These are phyloP conservation scores for Oryza coarctata DNA, from an alignment of 176 grass and related monocot species.

Conservation along the genomic window DNA sequence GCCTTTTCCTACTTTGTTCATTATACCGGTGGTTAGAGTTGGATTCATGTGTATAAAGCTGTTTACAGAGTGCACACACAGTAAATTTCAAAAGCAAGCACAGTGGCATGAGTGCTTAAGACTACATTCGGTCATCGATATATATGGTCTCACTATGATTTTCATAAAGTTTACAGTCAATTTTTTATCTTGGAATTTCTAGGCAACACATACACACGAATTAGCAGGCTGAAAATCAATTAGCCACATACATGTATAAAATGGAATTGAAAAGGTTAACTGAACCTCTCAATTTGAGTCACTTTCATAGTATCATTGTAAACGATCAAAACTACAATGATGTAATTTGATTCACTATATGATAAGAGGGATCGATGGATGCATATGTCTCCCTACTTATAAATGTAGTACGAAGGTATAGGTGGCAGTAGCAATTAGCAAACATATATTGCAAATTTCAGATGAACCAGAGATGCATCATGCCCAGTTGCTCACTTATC, in stretches of 20 bases:
- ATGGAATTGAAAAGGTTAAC: not conserved
- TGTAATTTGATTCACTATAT: not conserved
- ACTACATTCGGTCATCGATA: not conserved
- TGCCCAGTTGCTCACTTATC: not conserved
- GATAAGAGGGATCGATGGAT: not conserved
- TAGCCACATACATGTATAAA: not conserved
- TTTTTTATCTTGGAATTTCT: not conserved
- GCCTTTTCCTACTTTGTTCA: slow-evolving; percentile 34
- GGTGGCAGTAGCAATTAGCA: not conserved
- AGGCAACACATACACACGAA: not conserved
- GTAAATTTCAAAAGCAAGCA: slow-evolving; percentile 29
- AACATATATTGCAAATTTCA: not conserved
- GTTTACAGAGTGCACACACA: slow-evolving; percentile 4
- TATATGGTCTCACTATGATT: slow-evolving; percentile 30
- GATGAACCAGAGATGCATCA: not conserved
- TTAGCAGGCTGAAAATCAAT: not conserved
- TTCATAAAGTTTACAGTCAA: not conserved
- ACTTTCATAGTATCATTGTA: slow-evolving; percentile 1
- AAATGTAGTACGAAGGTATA: not conserved
- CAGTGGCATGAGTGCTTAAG: slow-evolving; percentile 11
- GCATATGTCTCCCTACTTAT: not conserved
- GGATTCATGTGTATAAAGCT: slow-evolving; percentile 34
- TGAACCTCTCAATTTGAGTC: not conserved
- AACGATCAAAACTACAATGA: slow-evolving; percentile 9
- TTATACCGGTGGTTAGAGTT: slow-evolving; percentile 47